Base-by-base conservation (phyloP, 306 rosid genomes). In the Rubus idaeus region DNA sequence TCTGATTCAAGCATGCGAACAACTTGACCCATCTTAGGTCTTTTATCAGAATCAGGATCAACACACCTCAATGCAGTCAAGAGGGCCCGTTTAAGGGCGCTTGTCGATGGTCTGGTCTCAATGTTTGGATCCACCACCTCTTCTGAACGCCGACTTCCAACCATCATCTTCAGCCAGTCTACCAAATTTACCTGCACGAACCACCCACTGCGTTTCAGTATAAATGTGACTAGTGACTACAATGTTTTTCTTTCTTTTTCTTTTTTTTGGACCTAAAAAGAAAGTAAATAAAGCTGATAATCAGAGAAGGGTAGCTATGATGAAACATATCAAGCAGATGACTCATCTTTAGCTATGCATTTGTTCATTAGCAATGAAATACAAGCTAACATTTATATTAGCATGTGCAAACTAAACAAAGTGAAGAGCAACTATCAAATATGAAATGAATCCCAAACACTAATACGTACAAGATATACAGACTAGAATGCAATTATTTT, bases 101-200 rank as follows among this genome's bases (percentile, higher is more conserved):
- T 93, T 79, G 91, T 90, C 4, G 98, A 88, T 63, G 98, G 98
- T 72, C 89, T 87, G 61, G 91, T 81, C 78, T 91, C 98, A 60
- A 93, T 89, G 75, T 90, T 90, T 68, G 98, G 98, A 74, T 93
- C 97, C 57, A 93, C 93, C 69, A 93, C 93, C 90, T 91, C 98
- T 76, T 91, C 98, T 10, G 96, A 89, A 16, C 88, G 97, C 84
- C 90, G 89, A 78, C 81, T 88, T 74, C 97, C 97, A 50, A 94
- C 96, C 98, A 94, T 94, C 96, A 90, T 80, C 84, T 94, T 94
- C 47, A 94, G 89, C 98, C 98, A 94, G 74, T 94, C 98, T 7
- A 94, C 96, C 84, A 94, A 84, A 78, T 94, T 94, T 44, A 94
- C 98, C 98, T 93, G 79, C 83, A 91, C 63, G 68, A 82, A 45